Evolutionary conservation across 2,329 filamentous ascomycete species (phyloP).

Genomic region (Neonectria faginata): DNA sequence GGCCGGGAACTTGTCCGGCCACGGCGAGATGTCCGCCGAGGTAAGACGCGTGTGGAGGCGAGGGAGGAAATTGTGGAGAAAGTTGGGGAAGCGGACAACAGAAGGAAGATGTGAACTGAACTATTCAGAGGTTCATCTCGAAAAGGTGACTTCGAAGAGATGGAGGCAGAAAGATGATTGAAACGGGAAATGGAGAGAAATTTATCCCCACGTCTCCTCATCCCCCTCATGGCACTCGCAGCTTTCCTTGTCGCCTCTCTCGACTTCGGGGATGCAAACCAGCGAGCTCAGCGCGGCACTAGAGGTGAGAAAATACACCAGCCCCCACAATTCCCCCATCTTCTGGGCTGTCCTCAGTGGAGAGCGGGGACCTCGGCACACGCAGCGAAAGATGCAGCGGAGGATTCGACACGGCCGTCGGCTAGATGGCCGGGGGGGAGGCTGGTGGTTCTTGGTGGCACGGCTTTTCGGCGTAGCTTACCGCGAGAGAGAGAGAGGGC

Average conservation of each 20-base stretch:
- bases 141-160: neutral
- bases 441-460: conserved; percentile 17
- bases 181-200: neutral
- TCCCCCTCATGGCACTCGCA: neutral
- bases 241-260: neutral
- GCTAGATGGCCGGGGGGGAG: conserved; percentile 40
- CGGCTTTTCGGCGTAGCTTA: conserved; percentile 45
- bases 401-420: conserved; percentile 26
- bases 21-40: conserved; percentile 30
- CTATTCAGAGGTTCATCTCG: neutral
- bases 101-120: neutral
- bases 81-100: conserved; percentile 22
- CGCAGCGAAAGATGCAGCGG: conserved; percentile 23
- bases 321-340: conserved; percentile 37
- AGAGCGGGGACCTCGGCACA: conserved; percentile 45
- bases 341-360: conserved; percentile 5
- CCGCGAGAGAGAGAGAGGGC: conserved; percentile 39
- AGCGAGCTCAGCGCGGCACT: conserved; percentile 12
- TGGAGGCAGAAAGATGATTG: neutral
- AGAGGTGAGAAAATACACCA: neutral
- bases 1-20: conserved; percentile 29
- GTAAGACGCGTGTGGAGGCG: conserved; percentile 17
- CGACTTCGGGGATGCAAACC: conserved; percentile 31
- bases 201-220: neutral
- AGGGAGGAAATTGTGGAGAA: conserved; percentile 23